Evolutionary conservation across 768 basidiomycete genomes (phyloP).

Genomic region (Guyanaporus albipodus): DNA sequence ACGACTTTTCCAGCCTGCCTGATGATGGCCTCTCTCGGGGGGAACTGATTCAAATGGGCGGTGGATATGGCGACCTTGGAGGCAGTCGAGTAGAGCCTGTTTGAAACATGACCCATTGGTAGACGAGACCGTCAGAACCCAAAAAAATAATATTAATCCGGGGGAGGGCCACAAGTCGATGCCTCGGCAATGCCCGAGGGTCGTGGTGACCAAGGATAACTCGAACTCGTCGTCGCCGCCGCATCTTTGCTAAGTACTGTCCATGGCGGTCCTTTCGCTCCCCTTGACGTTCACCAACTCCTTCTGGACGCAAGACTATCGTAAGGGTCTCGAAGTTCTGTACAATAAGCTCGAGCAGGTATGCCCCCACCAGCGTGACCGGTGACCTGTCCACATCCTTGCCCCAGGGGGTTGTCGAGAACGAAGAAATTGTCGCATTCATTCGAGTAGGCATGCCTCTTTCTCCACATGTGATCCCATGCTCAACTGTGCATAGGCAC

Average conservation of each 20-base stretch:
- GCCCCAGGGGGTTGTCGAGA: constrained; percentile 71
- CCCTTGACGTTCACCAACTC: constrained; percentile 89
- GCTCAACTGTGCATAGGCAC: constrained; percentile 48
- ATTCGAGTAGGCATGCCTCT: constrained; percentile 58
- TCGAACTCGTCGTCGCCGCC: no score
- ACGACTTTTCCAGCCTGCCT: constrained; percentile 34
- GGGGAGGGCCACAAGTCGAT: constrained; percentile 26
- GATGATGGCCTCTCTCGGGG: constrained; percentile 52
- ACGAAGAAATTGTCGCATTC: constrained; percentile 79
- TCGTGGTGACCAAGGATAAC: no score
- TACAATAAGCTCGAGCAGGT: constrained; percentile 79
- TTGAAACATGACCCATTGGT: constrained; percentile 58
- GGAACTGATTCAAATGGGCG: constrained; percentile 52
- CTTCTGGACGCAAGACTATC: constrained; percentile 93
- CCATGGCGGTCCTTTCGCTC: constrained; percentile 85
- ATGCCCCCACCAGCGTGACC: no score
- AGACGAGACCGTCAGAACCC: constrained; percentile 4
- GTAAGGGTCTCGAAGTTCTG: constrained; percentile 75
- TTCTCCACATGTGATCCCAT: not conserved
- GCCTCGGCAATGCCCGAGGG: constrained; percentile 31
- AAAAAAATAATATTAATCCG: constrained; percentile 16
- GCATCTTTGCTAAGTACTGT: no score
- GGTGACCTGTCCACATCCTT: no score
- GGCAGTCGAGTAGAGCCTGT: constrained; percentile 47
- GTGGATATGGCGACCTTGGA: constrained; percentile 51